Evolutionary conservation across 768 basidiomycete genomes (phyloP).

Genomic region (Suillus lakei): DNA sequence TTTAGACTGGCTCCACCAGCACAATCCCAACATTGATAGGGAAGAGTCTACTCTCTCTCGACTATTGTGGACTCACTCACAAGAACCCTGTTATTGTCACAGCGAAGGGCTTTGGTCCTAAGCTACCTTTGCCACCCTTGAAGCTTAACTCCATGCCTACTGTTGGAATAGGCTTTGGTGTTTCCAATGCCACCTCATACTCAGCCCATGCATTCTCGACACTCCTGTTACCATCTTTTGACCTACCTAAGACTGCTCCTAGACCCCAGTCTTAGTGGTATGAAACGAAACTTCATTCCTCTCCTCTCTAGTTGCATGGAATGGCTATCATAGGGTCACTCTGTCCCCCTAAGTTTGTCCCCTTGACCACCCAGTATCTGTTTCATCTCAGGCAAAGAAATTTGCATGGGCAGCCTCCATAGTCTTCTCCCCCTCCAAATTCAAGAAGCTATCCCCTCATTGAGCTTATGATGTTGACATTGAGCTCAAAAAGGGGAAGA

Average conservation of each 20-base stretch:
- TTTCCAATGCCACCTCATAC: too few relatives aligned
- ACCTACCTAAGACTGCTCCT: too few relatives aligned
- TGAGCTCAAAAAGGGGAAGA: constrained; percentile 33
- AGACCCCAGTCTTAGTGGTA: too few relatives aligned
- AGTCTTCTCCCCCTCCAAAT: constrained; percentile 31
- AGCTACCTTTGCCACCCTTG: constrained; percentile 17
- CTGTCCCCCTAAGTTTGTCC: too few relatives aligned
- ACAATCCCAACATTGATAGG: constrained; percentile 7
- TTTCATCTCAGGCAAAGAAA: too few relatives aligned
- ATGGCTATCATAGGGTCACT: too few relatives aligned
- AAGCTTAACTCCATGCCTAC: background rate
- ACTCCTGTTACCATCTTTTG: too few relatives aligned
- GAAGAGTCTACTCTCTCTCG: constrained; percentile 20
- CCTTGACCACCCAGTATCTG: too few relatives aligned
- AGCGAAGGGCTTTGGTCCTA: constrained; percentile 34
- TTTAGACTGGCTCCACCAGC: constrained; percentile 6
- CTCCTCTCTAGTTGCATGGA: too few relatives aligned
- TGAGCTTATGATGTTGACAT: constrained; percentile 41
- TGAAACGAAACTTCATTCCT: too few relatives aligned
- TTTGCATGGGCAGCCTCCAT: too few relatives aligned
- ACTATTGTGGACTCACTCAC: constrained; percentile 21
- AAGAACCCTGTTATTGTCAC: constrained; percentile 21
- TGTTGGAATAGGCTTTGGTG: constrained; percentile 19
- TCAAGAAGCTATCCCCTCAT: constrained; percentile 35
- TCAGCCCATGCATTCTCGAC: too few relatives aligned